Conservation (phyloP, 805 yeast species). For the Kockiozyma suomiensis region DNA sequence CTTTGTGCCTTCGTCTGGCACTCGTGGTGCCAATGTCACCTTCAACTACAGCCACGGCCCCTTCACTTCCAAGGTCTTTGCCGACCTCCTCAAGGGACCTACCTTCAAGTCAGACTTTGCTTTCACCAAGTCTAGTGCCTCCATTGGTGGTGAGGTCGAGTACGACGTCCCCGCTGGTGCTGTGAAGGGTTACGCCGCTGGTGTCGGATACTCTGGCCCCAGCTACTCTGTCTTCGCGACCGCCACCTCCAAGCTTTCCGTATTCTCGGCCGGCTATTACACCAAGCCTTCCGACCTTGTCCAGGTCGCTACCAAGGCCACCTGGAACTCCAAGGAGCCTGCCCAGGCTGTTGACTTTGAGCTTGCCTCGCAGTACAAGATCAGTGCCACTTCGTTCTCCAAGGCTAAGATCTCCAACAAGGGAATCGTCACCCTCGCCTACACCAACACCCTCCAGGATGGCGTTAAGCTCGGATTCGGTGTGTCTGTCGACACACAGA, state of each 20-base stretch:
- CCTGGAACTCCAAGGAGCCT: conserved; percentile 83
- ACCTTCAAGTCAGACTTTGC: conserved; percentile 93
- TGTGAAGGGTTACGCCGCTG: conserved; percentile 91
- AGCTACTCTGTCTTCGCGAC: conserved; percentile 83
- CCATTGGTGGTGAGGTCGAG: conserved; percentile 96
- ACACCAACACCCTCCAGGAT: conserved; percentile 92
- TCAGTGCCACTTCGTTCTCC: conserved; percentile 85
- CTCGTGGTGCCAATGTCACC: conserved; percentile 87
- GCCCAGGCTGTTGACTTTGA: conserved; percentile 85
- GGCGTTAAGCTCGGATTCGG: conserved; percentile 97
- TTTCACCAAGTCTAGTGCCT: conserved; percentile 93
- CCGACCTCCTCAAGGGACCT: conserved; percentile 94
- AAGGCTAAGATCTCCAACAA: conserved; percentile 97
- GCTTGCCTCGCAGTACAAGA: conserved; percentile 91
- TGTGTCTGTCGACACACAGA: conserved; percentile 93
- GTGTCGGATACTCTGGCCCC: conserved; percentile 89
- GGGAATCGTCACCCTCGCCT: conserved; percentile 90
- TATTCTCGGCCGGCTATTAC: conserved; percentile 94
- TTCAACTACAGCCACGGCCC: conserved; percentile 89
- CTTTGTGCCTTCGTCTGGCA: conserved; percentile 76
- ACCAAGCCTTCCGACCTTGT: conserved; percentile 89
- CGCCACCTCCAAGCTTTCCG: conserved; percentile 81
- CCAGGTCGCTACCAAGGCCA: conserved; percentile 98
- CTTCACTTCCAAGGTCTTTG: conserved; percentile 90
- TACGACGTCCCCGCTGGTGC: conserved; percentile 93